These are phyloP conservation scores for Guyanaporus albipodus DNA, from an alignment of 768 basidiomycete species.

Conservation along the genomic window DNA sequence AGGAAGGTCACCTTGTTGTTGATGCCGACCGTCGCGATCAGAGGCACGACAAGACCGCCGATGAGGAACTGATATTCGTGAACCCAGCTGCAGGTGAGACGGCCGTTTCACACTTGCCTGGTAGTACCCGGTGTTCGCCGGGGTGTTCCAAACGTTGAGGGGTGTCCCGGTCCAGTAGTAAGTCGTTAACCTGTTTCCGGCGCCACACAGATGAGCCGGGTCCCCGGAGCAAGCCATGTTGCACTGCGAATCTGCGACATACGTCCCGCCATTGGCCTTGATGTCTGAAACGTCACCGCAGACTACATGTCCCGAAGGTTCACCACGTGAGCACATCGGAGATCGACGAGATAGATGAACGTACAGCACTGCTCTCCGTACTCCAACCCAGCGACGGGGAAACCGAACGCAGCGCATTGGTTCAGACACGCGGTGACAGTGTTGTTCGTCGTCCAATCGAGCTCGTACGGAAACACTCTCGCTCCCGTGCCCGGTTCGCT, in stretches of 20 bases:
- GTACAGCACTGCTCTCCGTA: slow-evolving; percentile 70
- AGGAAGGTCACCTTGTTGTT: slow-evolving; percentile 82
- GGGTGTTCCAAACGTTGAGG: slow-evolving; percentile 62
- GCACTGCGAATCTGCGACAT: slow-evolving; percentile 38
- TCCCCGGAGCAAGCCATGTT: slow-evolving; percentile 63
- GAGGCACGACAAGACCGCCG: slow-evolving; percentile 62
- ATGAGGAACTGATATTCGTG: slow-evolving; percentile 39
- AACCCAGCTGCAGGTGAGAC: not conserved
- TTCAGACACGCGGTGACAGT: slow-evolving; percentile 60
- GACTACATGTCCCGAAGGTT: slow-evolving; percentile 39
- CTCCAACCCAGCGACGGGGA: slow-evolving; percentile 65
- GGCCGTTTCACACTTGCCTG: slow-evolving; percentile 44
- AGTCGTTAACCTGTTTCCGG: slow-evolving; percentile 46
- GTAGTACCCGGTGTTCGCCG: slow-evolving; percentile 61
- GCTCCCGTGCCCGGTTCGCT: slow-evolving; percentile 46
- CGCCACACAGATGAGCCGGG: slow-evolving; percentile 65
- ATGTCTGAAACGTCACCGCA: slow-evolving; percentile 69
- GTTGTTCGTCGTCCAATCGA: slow-evolving; percentile 57
- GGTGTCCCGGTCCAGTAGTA: slow-evolving; percentile 49
- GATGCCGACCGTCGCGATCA: slow-evolving; percentile 71
- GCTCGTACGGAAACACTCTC: slow-evolving; percentile 58
- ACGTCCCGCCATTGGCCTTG: slow-evolving; percentile 28
- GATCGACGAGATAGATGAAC: not conserved
- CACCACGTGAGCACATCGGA: not conserved
- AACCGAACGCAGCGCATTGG: slow-evolving; percentile 71